phyloP scores from a whole-genome alignment of 2,329 filamentous ascomycete genomes.

The Aspergillus brunneoviolaceus region DNA sequence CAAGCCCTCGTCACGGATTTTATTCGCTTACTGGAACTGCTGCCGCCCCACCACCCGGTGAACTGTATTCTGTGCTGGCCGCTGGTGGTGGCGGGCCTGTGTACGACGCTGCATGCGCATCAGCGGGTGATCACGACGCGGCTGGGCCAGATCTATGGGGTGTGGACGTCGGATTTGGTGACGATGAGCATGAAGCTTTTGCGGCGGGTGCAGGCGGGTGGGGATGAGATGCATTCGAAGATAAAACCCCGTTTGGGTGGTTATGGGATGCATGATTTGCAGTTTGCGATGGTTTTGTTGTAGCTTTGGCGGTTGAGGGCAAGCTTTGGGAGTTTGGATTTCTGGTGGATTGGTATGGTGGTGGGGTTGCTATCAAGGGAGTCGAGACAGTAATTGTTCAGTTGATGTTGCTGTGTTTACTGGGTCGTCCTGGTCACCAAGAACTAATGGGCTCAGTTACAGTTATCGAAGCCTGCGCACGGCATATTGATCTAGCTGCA shows the following conservation, averaged over 20 bases:
- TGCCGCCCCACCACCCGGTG: neutral
- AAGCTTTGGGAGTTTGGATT: too few relatives aligned
- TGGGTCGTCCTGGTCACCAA: too few relatives aligned
- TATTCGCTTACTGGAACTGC: neutral
- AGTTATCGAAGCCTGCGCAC: too few relatives aligned
- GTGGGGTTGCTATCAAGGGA: too few relatives aligned
- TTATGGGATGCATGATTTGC: neutral
- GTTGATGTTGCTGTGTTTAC: too few relatives aligned
- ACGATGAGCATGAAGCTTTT: constrained; percentile 4
- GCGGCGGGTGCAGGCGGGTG: neutral
- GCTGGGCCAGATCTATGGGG: constrained; percentile 1
- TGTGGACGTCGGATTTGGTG: constrained; percentile 6
- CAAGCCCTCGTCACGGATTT: constrained; percentile 3
- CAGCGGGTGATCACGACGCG: constrained; percentile 4
- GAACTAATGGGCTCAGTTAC: too few relatives aligned
- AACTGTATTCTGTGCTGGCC: constrained; percentile 12
- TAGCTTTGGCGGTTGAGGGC: neutral
- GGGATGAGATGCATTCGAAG: neutral
- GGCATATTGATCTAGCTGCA: too few relatives aligned
- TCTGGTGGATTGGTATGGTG: too few relatives aligned
- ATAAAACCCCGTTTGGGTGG: neutral
- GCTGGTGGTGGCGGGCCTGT: constrained; percentile 7
- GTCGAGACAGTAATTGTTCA: too few relatives aligned
- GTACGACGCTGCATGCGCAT: neutral
- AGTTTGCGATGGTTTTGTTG: neutral